phyloP scores from a whole-genome alignment of 108 stramenopile species.

The Conticribra guillardii region DNA sequence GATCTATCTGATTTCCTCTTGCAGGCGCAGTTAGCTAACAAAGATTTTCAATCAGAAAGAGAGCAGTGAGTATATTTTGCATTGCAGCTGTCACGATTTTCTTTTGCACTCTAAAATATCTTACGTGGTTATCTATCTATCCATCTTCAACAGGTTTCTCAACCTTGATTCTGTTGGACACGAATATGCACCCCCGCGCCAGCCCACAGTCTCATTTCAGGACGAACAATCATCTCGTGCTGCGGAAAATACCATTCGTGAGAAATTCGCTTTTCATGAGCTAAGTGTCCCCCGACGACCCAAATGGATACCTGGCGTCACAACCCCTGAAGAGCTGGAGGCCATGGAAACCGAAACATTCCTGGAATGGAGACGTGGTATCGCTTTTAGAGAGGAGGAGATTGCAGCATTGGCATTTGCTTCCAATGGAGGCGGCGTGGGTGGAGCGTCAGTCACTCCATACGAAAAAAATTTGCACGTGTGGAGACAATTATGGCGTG shows the following conservation, averaged over 20 bases:
- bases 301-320: constrained; percentile 84
- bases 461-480: constrained; percentile 99
- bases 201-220: constrained; percentile 30
- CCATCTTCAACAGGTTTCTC: constrained; percentile 15
- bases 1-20: constrained; percentile 94
- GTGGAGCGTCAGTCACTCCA: constrained; percentile 84
- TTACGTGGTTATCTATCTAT: background rate
- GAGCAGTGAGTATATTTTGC: constrained; percentile 50
- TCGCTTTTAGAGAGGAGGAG: constrained; percentile 91
- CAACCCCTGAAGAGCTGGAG: constrained; percentile 91
- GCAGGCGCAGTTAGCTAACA: constrained; percentile 92
- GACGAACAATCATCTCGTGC: constrained; percentile 14
- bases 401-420: constrained; percentile 45
- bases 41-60: constrained; percentile 87
- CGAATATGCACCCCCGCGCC: constrained; percentile 33
- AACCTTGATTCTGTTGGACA: constrained; percentile 39
- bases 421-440: constrained; percentile 31
- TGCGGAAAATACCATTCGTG: constrained; percentile 9
- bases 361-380: constrained; percentile 92
- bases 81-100: background rate
- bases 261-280: constrained; percentile 87
- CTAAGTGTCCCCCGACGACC: constrained; percentile 94
- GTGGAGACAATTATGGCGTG: constrained; percentile 99
- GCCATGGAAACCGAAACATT: constrained; percentile 89
- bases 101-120: background rate